These are phyloP conservation scores for Saitozyma sp. DNA, from an alignment of 768 basidiomycete species.

Conservation along the genomic window DNA sequence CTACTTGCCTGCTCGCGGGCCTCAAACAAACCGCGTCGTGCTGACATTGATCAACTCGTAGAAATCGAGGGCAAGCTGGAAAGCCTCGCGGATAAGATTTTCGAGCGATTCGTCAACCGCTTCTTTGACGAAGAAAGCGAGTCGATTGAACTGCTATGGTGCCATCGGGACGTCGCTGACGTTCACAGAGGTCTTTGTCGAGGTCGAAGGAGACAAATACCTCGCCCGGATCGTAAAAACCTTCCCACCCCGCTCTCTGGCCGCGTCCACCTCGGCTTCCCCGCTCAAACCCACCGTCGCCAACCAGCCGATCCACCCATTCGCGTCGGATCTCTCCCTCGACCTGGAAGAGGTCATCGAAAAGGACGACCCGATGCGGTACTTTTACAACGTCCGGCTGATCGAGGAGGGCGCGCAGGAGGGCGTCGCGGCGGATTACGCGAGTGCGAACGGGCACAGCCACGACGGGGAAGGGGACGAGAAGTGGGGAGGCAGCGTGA, in stretches of 20 bases:
- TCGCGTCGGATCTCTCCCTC: constrained; percentile 77
- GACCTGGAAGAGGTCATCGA: constrained; percentile 68
- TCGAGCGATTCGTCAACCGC: constrained; percentile 92
- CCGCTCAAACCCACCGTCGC: constrained; percentile 20
- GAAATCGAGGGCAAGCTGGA: constrained; percentile 97
- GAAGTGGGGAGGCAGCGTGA: constrained; percentile 62
- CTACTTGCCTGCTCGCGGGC: not conserved
- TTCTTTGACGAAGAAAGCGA: constrained; percentile 88
- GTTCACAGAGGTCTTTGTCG: constrained; percentile 73
- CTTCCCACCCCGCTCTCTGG: constrained; percentile 57
- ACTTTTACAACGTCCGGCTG: constrained; percentile 85
- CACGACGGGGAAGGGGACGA: constrained; percentile 33
- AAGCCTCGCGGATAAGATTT: constrained; percentile 90
- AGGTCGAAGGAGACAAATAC: constrained; percentile 83
- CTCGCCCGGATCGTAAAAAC: constrained; percentile 76
- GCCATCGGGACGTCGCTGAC: not conserved
- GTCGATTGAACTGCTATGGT: constrained; percentile 53
- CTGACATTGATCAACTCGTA: constrained; percentile 48
- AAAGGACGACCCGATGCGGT: constrained; percentile 75
- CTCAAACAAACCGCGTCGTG: not conserved
- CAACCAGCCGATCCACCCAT: constrained; percentile 58
- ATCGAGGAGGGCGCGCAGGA: constrained; percentile 53
- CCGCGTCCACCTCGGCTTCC: constrained; percentile 51
- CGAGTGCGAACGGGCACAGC: constrained; percentile 17
- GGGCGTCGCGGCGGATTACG: constrained; percentile 30